These are phyloP conservation scores for Cercospora nicotianae DNA, from an alignment of 2,329 filamentous ascomycete genomes.

Conservation along the genomic window DNA sequence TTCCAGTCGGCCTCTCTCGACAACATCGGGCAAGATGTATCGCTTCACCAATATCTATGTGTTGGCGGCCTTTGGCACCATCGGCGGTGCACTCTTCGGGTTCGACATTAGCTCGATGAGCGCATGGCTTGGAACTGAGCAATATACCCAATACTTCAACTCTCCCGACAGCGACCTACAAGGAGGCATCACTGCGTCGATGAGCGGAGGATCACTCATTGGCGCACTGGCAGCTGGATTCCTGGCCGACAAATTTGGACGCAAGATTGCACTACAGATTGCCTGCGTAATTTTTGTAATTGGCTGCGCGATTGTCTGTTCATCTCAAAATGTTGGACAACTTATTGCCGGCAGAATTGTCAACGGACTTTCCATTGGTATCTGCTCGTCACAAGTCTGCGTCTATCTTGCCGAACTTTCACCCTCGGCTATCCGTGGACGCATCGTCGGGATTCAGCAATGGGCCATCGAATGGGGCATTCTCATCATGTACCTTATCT, in stretches of 20 bases:
- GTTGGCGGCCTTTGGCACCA: slow-evolving; percentile 57
- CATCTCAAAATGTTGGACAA: slow-evolving; percentile 65
- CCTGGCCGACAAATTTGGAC: slow-evolving; percentile 57
- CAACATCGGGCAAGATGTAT: slow-evolving; percentile 29
- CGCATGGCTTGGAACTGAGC: slow-evolving; percentile 57
- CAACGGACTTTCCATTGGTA: slow-evolving; percentile 70
- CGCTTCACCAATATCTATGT: slow-evolving; percentile 52
- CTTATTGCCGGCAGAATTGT: slow-evolving; percentile 67
- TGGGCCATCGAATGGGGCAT: slow-evolving; percentile 68
- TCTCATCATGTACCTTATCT: slow-evolving; percentile 67
- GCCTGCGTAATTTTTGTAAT: slow-evolving; percentile 47
- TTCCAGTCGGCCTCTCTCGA: not conserved
- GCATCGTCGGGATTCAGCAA: slow-evolving; percentile 71
- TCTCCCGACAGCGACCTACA: slow-evolving; percentile 58
- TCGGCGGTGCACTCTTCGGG: slow-evolving; percentile 65
- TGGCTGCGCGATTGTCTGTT: slow-evolving; percentile 63
- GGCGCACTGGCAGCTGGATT: slow-evolving; percentile 61
- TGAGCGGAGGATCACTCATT: slow-evolving; percentile 68
- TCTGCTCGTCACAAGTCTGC: slow-evolving; percentile 66
- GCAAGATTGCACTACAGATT: slow-evolving; percentile 54
- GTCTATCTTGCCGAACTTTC: slow-evolving; percentile 64
- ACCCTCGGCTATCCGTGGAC: slow-evolving; percentile 56
- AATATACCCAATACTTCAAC: slow-evolving; percentile 71
- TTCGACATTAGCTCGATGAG: slow-evolving; percentile 76
- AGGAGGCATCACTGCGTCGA: slow-evolving; percentile 67